Base-by-base conservation (phyloP, 2,329 filamentous ascomycete genomes). In the Bretziella fagacearum region DNA sequence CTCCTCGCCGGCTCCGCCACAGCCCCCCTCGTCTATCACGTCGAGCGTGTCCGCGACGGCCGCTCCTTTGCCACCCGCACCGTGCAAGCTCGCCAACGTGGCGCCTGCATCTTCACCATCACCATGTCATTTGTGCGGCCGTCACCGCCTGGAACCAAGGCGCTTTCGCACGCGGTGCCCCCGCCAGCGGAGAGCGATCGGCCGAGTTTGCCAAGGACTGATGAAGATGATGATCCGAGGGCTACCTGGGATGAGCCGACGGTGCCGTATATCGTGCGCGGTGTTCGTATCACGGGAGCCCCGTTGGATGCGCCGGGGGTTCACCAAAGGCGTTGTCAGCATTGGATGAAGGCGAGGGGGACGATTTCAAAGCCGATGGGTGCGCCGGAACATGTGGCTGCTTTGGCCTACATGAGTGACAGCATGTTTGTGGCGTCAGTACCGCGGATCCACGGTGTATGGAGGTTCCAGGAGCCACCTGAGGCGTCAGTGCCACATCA, bases 351-450 rank as follows among this genome's bases (percentile, higher is more conserved):
- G 46, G 78, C 81, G 7, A 67, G 79, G 44, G 86, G 86, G 26
- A 69, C 62, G 49, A 91, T 96, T 56, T 81, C 79, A 35, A 69
- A 73, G 1, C 68, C 68, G 3, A 84, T 84, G 17, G 84, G 85
- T 1, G 75, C 80, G 53, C 74, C 81, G 56, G 84, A 86, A 8
- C 87, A 96, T 59, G 68, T 95, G 29, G 81, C 75, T 30, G 91
- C 91, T 6, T 69, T 98, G 52, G 89, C 89, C 20, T 98, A 96
- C 65, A 83, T 96, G 67, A 84, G 79, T 22, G 89, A 96, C 63
- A 82, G 74, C 58, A 91, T 84, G 65, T 96, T 98, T 63, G 87
- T 96, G 60, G 87, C 84, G 32, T 95, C 87, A 2, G 76, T 95
- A 6, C 70, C 79, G 23, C 76, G 84, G 17, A 79, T 87, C 47